Evolutionary conservation across 805 yeast species (phyloP).

Genomic region (Teunomyces stri): DNA sequence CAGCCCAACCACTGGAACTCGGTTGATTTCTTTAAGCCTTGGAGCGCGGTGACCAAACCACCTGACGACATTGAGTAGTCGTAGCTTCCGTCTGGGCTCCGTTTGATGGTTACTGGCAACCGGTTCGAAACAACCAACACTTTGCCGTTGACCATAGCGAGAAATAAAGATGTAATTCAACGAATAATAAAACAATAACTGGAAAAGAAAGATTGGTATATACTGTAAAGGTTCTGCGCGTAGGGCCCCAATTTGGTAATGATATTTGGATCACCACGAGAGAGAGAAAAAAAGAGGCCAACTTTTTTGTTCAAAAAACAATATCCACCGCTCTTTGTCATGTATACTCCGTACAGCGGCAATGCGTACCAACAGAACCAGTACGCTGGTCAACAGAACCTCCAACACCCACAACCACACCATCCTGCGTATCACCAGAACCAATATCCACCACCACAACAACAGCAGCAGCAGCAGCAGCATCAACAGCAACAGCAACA

Average conservation of each 20-base stretch:
- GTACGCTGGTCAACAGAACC: constrained; percentile 12
- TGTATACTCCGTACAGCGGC: constrained; percentile 42
- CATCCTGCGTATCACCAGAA: constrained; percentile 18
- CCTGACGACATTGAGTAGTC: constrained; percentile 94
- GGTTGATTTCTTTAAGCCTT: constrained; percentile 79
- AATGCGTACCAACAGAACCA: constrained; percentile 13
- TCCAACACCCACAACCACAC: constrained; percentile 34
- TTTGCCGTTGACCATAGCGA: constrained; percentile 47
- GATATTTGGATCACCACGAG: neutral
- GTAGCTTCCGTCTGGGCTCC: constrained; percentile 61
- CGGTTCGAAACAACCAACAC: constrained; percentile 92
- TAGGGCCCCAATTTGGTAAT: too few relatives aligned
- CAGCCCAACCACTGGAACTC: constrained; percentile 98
- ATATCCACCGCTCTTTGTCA: constrained; percentile 7
- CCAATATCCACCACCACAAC: constrained; percentile 27
- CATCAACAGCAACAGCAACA: constrained; percentile 24
- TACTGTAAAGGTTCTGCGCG: too few relatives aligned
- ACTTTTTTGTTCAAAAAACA: neutral
- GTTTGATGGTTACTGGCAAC: constrained; percentile 87
- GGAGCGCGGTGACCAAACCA: constrained; percentile 93
- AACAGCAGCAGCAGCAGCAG: constrained; percentile 18
- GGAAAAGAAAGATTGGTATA: neutral
- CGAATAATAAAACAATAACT: neutral
- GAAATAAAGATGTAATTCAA: neutral
- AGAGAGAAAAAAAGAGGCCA: neutral